A percentile compares a stretch with the other conserved stretches of the same genome.
phyloP scores from a whole-genome alignment of 1,284 basidiomycete species.

The Rhodotorula sp. region DNA sequence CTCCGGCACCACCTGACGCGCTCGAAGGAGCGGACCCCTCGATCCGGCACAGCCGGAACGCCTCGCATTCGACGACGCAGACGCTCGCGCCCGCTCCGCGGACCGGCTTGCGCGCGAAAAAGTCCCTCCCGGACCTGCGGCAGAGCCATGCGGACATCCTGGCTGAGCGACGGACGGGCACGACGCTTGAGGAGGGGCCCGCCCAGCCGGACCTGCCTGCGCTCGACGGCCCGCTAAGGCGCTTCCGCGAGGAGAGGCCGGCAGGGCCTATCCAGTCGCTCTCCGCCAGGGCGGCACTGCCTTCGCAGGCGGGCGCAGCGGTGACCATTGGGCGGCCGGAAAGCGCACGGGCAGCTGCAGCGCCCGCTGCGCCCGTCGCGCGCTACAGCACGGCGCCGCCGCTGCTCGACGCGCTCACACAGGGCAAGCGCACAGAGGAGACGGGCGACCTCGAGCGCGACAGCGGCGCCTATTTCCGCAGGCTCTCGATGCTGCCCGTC shows the following conservation, averaged over 20 bases:
- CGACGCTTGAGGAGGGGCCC: slow-evolving; percentile 5
- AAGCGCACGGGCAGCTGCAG: neutral
- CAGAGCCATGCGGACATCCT: slow-evolving; percentile 56
- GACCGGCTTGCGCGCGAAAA: slow-evolving; percentile 58
- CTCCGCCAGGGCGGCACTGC: neutral
- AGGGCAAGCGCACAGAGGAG: slow-evolving; percentile 57
- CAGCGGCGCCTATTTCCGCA: slow-evolving; percentile 78
- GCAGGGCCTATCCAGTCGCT: neutral
- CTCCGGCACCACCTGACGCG: neutral
- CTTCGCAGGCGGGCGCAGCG: neutral
- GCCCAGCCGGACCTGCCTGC: slow-evolving; percentile 5
- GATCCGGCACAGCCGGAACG: slow-evolving; percentile 60
- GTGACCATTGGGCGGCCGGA: slow-evolving; percentile 5
- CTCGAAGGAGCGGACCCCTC: slow-evolving; percentile 32
- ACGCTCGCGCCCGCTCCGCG: slow-evolving; percentile 3
- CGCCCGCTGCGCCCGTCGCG: neutral
- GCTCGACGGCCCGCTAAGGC: neutral
- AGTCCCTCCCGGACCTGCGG: slow-evolving; percentile 84
- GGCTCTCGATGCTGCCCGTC: slow-evolving; percentile 71
- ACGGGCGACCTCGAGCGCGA: slow-evolving; percentile 72
- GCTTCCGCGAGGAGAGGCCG: slow-evolving; percentile 4
- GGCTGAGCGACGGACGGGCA: slow-evolving; percentile 42
- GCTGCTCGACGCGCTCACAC: slow-evolving; percentile 10
- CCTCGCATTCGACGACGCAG: slow-evolving; percentile 57
- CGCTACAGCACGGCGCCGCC: neutral